phyloP scores from a whole-genome alignment of 2,329 filamentous ascomycete genomes.

The Sporothrix euskadiensis region DNA sequence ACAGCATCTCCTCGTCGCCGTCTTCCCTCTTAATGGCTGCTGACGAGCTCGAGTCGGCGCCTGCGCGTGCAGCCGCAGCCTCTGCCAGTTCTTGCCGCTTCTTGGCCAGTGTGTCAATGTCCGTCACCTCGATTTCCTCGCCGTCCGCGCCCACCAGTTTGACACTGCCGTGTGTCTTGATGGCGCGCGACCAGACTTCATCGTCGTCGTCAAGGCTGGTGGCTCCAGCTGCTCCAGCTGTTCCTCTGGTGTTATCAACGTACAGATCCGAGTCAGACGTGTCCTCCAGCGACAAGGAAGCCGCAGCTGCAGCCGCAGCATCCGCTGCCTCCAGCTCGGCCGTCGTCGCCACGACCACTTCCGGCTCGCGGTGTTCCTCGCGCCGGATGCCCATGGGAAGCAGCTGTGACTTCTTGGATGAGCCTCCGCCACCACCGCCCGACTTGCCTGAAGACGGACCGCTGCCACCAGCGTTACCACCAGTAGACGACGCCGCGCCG shows the following conservation, averaged over 20 bases:
- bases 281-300: slow-evolving; percentile 33
- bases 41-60: not conserved
- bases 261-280: slow-evolving; percentile 35
- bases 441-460: not conserved
- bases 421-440: not conserved
- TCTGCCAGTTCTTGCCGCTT: slow-evolving; percentile 32
- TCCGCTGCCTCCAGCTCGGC: slow-evolving; percentile 56
- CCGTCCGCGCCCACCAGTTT: slow-evolving; percentile 50
- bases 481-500: slow-evolving; percentile 33
- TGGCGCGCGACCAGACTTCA: slow-evolving; percentile 48
- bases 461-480: slow-evolving; percentile 35
- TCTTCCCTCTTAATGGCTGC: slow-evolving; percentile 30
- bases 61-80: not conserved
- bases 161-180: slow-evolving; percentile 37
- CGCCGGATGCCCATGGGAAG: slow-evolving; percentile 60
- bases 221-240: slow-evolving; percentile 15
- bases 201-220: slow-evolving; percentile 39
- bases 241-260: slow-evolving; percentile 29
- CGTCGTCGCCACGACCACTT: slow-evolving; percentile 57
- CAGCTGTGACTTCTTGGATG: slow-evolving; percentile 37
- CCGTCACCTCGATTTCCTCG: slow-evolving; percentile 42
- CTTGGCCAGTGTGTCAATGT: slow-evolving; percentile 42
- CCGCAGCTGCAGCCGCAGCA: slow-evolving; percentile 34
- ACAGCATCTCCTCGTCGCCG: slow-evolving; percentile 33
- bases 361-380: slow-evolving; percentile 55